phyloP scores from a whole-genome alignment of 2,329 filamentous ascomycete species.

The Erysiphe pulchra region DNA sequence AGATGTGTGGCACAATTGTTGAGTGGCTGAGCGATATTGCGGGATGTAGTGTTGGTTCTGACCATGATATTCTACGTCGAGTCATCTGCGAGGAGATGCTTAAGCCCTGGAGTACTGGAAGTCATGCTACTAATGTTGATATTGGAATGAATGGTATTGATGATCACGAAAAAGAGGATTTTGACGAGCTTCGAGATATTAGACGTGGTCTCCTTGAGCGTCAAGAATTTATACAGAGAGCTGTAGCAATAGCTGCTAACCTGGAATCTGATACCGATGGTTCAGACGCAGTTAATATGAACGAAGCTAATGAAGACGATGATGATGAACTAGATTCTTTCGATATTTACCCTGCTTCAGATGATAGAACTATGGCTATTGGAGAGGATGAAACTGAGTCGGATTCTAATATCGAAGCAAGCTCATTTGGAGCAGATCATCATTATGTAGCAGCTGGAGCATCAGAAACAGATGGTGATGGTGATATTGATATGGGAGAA shows the following conservation, averaged over 20 bases:
- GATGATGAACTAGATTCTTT: slow-evolving; percentile 34
- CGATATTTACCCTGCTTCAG: slow-evolving; percentile 9
- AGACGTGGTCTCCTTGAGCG: slow-evolving; percentile 5
- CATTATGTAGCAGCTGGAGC: slow-evolving; percentile 3
- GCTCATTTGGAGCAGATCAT: not conserved
- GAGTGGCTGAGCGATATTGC: slow-evolving; percentile 90
- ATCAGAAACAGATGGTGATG: slow-evolving; percentile 15
- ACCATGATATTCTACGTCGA: slow-evolving; percentile 53
- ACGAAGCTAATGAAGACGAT: slow-evolving; percentile 5
- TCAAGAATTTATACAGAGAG: slow-evolving; percentile 5
- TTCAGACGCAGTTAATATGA: slow-evolving; percentile 2
- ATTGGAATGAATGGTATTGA: slow-evolving; percentile 59
- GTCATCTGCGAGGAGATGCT: slow-evolving; percentile 82
- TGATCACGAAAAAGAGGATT: slow-evolving; percentile 44
- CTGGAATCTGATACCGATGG: slow-evolving; percentile 7
- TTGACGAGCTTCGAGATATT: slow-evolving; percentile 13
- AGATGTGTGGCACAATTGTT: slow-evolving; percentile 96
- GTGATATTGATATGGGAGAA: slow-evolving; percentile 20
- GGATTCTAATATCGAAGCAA: slow-evolving; percentile 2
- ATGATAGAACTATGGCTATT: slow-evolving; percentile 1
- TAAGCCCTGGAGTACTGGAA: slow-evolving; percentile 66
- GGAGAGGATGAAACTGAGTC: slow-evolving; percentile 13
- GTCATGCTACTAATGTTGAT: slow-evolving; percentile 51
- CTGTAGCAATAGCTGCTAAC: slow-evolving; percentile 3
- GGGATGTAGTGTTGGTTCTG: slow-evolving; percentile 60